A percentile compares a stretch with the other conserved stretches of the same genome.
phyloP scores from a whole-genome alignment of 305 asterid species.

The Withania somnifera region DNA sequence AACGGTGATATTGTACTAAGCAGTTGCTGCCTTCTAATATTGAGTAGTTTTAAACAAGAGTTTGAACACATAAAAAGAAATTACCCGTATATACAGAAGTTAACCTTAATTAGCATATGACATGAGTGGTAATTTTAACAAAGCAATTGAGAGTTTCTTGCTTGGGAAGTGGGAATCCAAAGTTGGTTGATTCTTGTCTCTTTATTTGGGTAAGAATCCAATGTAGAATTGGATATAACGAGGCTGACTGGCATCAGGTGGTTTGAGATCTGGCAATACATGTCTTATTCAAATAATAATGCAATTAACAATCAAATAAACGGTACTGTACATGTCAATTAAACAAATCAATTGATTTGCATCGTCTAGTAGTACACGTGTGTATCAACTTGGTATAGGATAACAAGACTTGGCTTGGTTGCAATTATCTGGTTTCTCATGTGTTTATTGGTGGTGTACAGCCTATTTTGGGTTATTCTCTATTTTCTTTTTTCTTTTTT shows the following conservation, averaged over 20 bases:
- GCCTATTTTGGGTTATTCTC: neutral
- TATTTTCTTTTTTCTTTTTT: neutral
- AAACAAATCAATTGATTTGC: neutral
- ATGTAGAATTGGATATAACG: no score
- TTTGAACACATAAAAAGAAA: neutral
- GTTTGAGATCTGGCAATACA: slow-evolving; percentile 16
- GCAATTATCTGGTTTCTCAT: neutral
- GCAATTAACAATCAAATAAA: neutral
- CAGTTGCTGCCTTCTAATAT: no score
- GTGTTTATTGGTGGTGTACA: neutral
- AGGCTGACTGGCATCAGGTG: slow-evolving; percentile 24
- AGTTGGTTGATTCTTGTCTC: neutral
- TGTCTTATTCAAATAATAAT: neutral
- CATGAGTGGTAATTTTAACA: neutral
- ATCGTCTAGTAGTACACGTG: neutral
- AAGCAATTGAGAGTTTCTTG: neutral
- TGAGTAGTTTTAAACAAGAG: neutral
- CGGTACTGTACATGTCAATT: neutral
- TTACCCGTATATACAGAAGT: neutral
- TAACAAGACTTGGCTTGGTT: neutral
- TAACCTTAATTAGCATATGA: neutral
- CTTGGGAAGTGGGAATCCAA: neutral
- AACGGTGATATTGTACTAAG: no score
- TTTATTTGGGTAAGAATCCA: slow-evolving; percentile 5
- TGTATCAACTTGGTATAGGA: neutral